phyloP scores from a whole-genome alignment of 257 asterid genomes.

The Nicotiana tabacum region DNA sequence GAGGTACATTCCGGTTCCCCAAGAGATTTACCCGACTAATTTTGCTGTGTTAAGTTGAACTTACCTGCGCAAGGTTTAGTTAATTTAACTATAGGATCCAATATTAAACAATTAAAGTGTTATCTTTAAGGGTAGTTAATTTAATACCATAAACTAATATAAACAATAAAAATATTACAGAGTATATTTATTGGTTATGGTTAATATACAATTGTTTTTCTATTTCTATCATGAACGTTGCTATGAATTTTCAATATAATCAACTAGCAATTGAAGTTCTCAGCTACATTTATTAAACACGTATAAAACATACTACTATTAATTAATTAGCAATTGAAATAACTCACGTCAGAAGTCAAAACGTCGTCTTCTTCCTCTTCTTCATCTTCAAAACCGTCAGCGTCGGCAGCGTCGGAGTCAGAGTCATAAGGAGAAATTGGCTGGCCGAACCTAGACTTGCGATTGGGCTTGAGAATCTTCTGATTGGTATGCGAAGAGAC shows the following conservation, averaged over 20 bases:
- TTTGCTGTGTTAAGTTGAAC: not conserved
- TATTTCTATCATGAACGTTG: not conserved
- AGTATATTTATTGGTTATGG: not conserved
- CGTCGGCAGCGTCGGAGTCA: constrained; percentile 37
- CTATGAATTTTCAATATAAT: not conserved
- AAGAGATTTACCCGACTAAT: not conserved
- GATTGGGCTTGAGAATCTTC: constrained; percentile 67
- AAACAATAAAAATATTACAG: not conserved
- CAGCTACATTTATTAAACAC: not conserved
- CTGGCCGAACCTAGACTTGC: constrained; percentile 61
- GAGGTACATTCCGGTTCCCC: not conserved
- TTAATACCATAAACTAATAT: not conserved
- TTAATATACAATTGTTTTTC: not conserved
- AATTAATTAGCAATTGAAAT: not conserved
- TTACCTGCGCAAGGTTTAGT: not conserved
- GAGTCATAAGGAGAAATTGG: constrained; percentile 56
- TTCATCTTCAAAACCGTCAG: constrained; percentile 4
- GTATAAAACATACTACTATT: not conserved
- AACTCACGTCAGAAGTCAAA: constrained; percentile 53
- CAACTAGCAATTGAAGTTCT: not conserved
- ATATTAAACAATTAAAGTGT: not conserved
- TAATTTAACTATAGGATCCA: not conserved
- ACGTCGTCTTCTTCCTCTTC: constrained; percentile 28
- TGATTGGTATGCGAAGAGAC: constrained; percentile 72
- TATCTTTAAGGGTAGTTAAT: not conserved